Base-by-base conservation (phyloP, 495 filamentous ascomycete species). In the Hypoxylon trugodes region DNA sequence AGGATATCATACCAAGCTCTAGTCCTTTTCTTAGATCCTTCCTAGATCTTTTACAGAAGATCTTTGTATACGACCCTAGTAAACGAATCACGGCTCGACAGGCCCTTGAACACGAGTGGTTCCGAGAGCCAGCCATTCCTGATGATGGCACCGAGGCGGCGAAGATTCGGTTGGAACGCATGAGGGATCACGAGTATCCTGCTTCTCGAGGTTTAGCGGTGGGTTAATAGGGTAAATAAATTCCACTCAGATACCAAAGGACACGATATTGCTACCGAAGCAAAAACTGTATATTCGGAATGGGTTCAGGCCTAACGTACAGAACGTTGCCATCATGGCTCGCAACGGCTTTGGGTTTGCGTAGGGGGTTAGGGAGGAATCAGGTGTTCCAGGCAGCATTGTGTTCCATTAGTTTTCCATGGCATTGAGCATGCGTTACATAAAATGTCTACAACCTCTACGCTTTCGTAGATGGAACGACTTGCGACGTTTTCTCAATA, bases 131-230 rank as follows among this genome's bases (percentile, higher is more conserved):
- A 5, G 79, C 89, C 2, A 76, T 84, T 9, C 84, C 89, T 16
- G 95, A 98, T 69, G 95, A 98, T 72, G 95, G 95, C 30, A 97
- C 93, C 16, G 96, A 98, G 77, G 95, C 95, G 32, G 82, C 87
- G 22, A 89, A 89, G 64, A 90, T 96, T 49, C 81, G 83, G 35
- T 55, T 82, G 38, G 84, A 88, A 61, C 77, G 83, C 48, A 72
- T 79, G 66, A 71, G 73, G 61, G 61, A 66, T 30, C 61, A 61
- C 28, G 70, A 72, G 15, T 70, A 66, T 40, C 68, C 65, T 38
- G 53, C 61, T 36, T 19, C 48, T 51, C 65, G 68, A 32, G 61
- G 66, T 33, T 37, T 46, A 15, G 49, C 37, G 15, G 65, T 36
- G 37, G 65, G 45, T 26, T 73, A 62, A 61, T 43, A 52, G 47